phyloP scores from a whole-genome alignment of 768 basidiomycete genomes.

The Suillus sp. region DNA sequence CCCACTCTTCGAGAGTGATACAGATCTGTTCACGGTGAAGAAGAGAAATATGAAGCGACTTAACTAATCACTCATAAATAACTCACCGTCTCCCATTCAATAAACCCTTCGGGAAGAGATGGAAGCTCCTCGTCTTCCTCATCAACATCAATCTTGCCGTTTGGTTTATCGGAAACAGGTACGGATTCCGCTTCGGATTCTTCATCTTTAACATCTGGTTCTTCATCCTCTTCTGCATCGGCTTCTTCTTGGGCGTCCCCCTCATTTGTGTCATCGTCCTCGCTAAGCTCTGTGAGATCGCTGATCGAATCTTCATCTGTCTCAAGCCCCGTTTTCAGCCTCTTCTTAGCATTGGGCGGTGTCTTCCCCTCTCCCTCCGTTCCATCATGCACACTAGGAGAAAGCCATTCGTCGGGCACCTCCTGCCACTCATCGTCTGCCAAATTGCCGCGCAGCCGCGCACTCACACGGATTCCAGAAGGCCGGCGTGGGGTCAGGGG shows the following conservation, averaged over 20 bases:
- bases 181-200: conserved; percentile 23
- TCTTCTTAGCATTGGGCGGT: conserved; percentile 17
- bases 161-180: background rate
- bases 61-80: background rate
- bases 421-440: conserved; percentile 73
- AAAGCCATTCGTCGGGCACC: conserved; percentile 74
- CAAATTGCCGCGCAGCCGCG: conserved; percentile 57
- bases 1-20: conserved; percentile 83
- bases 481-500: conserved; percentile 31
- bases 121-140: conserved; percentile 14
- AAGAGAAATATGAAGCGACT: conserved; percentile 8
- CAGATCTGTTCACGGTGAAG: conserved; percentile 59
- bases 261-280: conserved; percentile 38
- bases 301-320: conserved; percentile 65
- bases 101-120: conserved; percentile 52
- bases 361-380: conserved; percentile 21
- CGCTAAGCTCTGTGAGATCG: conserved; percentile 75
- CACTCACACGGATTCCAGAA: conserved; percentile 65
- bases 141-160: background rate
- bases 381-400: conserved; percentile 21
- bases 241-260: conserved; percentile 17
- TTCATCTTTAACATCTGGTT: conserved; percentile 25
- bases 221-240: conserved; percentile 19
- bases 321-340: conserved; percentile 57
- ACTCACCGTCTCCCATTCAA: conserved; percentile 92